A percentile compares a stretch with the other conserved stretches of the same genome.
phyloP scores from a whole-genome alignment of 345 rosid genomes.

The Eucalyptus decipiens region DNA sequence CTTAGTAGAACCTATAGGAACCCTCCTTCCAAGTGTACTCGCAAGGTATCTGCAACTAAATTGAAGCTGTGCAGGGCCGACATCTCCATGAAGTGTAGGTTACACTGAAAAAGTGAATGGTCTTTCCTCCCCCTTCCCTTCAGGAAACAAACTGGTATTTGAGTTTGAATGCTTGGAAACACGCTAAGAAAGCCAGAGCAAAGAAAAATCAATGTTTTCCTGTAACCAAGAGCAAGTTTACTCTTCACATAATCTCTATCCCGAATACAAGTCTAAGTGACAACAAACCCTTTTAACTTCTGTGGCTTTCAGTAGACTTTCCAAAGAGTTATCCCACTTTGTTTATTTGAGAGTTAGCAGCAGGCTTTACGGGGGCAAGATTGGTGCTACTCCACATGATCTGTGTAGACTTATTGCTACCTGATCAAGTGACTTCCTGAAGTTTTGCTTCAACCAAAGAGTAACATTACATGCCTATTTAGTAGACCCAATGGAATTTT shows the following conservation, averaged over 20 bases:
- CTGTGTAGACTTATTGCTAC: neutral
- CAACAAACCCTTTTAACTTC: neutral
- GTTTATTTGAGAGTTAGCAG: neutral
- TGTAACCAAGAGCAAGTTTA: neutral
- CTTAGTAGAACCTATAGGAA: neutral
- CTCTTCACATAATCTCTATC: neutral
- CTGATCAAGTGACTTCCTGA: neutral
- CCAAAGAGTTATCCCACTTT: neutral
- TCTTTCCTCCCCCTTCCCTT: neutral
- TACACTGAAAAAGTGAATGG: neutral
- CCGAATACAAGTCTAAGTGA: neutral
- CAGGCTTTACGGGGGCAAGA: neutral
- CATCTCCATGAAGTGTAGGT: neutral
- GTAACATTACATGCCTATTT: neutral
- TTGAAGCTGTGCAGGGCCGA: neutral
- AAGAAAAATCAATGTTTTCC: neutral
- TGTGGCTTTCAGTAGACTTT: neutral
- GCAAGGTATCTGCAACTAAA: neutral
- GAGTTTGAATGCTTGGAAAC: neutral
- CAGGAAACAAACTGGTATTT: neutral
- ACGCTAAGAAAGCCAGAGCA: neutral
- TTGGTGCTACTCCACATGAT: neutral
- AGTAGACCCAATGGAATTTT: neutral
- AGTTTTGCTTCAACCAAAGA: neutral
- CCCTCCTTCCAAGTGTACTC: neutral